These are phyloP conservation scores for Nakataea oryzae DNA, from an alignment of 2,329 filamentous ascomycete species.

Conservation along the genomic window DNA sequence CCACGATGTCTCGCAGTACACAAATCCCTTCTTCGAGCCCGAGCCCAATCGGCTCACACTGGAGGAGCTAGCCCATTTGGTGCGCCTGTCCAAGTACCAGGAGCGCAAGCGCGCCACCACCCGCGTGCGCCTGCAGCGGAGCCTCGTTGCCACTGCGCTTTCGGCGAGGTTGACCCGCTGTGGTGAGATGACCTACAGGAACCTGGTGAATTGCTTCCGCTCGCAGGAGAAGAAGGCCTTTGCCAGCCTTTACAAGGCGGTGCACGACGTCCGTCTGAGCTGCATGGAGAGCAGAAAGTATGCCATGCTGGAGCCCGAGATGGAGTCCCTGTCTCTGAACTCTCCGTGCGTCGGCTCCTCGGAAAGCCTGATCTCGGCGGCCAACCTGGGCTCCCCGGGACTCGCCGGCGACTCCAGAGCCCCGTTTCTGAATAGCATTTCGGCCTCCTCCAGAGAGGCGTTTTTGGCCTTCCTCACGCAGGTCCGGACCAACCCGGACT, in stretches of 20 bases:
- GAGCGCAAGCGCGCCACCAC: constrained; percentile 69
- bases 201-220: constrained; percentile 68
- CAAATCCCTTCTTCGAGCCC: constrained; percentile 44
- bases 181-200: constrained; percentile 64
- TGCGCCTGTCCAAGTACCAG: constrained; percentile 70
- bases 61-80: constrained; percentile 68
- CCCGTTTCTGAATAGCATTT: constrained; percentile 63
- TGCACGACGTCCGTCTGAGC: constrained; percentile 70
- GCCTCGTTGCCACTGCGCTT: constrained; percentile 63
- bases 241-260: constrained; percentile 62
- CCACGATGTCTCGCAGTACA: constrained; percentile 56
- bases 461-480: constrained; percentile 72
- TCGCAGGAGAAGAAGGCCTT: constrained; percentile 72
- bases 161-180: constrained; percentile 65
- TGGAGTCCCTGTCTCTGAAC: constrained; percentile 46
- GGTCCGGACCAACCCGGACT: constrained; percentile 78
- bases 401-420: constrained; percentile 30
- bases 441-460: constrained; percentile 61
- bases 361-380: constrained; percentile 38
- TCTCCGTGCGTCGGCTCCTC: constrained; percentile 35
- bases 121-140: constrained; percentile 62
- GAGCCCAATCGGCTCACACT: constrained; percentile 59
- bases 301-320: constrained; percentile 61
- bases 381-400: constrained; percentile 27
- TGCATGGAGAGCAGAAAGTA: constrained; percentile 63